A percentile compares a stretch with the other conserved stretches of the same genome.
Evolutionary conservation across 495 filamentous ascomycete species (phyloP).

Genomic region (Penicillium roqueforti): DNA sequence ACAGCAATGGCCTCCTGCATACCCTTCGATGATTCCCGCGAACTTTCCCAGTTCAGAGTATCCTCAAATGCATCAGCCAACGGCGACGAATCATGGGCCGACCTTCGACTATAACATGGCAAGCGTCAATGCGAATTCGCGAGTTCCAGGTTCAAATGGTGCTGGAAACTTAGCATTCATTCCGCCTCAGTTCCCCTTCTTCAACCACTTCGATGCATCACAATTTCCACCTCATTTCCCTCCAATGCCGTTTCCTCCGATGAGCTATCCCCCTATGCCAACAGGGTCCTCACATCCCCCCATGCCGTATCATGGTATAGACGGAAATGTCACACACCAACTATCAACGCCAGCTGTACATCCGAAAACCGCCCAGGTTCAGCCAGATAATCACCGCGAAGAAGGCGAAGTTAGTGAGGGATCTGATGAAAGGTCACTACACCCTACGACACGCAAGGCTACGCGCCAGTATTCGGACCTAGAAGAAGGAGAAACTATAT

Average conservation of each 20-base stretch:
- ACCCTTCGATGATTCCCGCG: constrained; percentile 23
- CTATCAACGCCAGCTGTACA: constrained; percentile 7
- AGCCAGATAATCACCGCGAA: constrained; percentile 43
- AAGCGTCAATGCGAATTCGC: constrained; percentile 28
- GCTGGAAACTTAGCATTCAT: constrained; percentile 21
- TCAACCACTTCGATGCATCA: constrained; percentile 25
- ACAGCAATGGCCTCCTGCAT: constrained; percentile 32
- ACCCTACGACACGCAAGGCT: background rate
- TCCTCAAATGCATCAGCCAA: constrained; percentile 7
- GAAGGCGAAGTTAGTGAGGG: constrained; percentile 74
- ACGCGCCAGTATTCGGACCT: constrained; percentile 13
- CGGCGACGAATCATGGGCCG: constrained; percentile 5
- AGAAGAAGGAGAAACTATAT: constrained; percentile 30
- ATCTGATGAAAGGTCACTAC: constrained; percentile 44
- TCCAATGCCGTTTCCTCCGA: constrained; percentile 23
- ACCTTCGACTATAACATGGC: constrained; percentile 23
- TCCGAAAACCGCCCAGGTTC: constrained; percentile 1
- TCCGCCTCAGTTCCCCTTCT: constrained; percentile 33
- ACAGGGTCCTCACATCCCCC: constrained; percentile 14
- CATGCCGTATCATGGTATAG: background rate
- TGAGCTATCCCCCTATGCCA: constrained; percentile 23
- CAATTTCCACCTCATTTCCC: constrained; percentile 28
- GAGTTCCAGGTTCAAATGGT: constrained; percentile 22
- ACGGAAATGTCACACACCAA: background rate
- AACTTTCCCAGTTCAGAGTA: constrained; percentile 22